Evolutionary conservation across 106 monocot genomes (phyloP).

Genomic region (Acanthochlamys bracteata): DNA sequence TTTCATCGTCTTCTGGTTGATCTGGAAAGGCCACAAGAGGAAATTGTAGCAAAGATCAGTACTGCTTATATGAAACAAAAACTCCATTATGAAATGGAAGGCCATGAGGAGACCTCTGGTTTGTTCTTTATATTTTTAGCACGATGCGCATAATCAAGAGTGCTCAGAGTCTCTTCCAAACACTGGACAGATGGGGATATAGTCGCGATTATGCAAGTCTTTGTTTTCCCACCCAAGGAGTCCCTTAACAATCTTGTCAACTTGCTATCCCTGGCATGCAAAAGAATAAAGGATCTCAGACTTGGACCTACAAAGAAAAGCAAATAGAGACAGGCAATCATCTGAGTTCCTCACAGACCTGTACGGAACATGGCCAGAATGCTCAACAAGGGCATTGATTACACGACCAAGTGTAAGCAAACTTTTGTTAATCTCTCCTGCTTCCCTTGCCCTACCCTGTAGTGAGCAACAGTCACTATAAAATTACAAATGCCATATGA

Average conservation of each 20-base stretch:
- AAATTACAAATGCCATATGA: neutral
- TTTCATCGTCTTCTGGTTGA: constrained; percentile 95
- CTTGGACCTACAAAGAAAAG: neutral
- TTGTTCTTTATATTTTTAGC: constrained; percentile 91
- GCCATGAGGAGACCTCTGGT: too few species aligned
- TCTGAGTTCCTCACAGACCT: constrained; percentile 29
- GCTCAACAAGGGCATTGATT: constrained; percentile 92
- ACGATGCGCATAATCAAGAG: constrained; percentile 86
- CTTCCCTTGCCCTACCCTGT: constrained; percentile 95
- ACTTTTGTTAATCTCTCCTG: constrained; percentile 97
- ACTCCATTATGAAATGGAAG: too few species aligned
- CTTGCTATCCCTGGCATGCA: constrained; percentile 73
- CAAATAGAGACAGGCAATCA: constrained; percentile 5
- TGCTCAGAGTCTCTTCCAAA: constrained; percentile 84
- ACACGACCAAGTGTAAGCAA: constrained; percentile 95
- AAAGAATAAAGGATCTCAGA: constrained; percentile 2
- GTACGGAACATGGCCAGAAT: constrained; percentile 90
- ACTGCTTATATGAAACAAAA: too few species aligned
- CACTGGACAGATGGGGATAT: constrained; percentile 81
- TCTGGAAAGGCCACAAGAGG: constrained; percentile 26
- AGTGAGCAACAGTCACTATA: constrained; percentile 6
- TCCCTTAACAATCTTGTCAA: constrained; percentile 86
- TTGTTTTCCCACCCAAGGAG: constrained; percentile 92
- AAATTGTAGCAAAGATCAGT: neutral
- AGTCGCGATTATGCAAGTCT: constrained; percentile 93